Evolutionary conservation across 2,329 filamentous ascomycete genomes (phyloP).

Genomic region (Didymella keratinophila): DNA sequence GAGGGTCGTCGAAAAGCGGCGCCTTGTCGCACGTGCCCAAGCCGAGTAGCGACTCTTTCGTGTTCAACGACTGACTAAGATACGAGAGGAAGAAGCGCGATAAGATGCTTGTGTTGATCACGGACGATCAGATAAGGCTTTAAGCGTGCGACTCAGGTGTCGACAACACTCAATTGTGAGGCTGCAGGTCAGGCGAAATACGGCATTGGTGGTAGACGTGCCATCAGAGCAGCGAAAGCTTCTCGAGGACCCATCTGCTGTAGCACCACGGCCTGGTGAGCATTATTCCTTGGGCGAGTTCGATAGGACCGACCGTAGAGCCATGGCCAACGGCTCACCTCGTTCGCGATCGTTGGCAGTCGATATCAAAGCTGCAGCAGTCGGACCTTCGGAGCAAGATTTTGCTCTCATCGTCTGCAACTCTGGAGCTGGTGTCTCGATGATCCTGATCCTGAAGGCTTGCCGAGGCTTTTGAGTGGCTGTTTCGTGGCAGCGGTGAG

Average conservation of each 20-base stretch:
- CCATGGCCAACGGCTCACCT: not conserved
- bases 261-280: not conserved
- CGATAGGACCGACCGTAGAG: not conserved
- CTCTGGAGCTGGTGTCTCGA: not conserved
- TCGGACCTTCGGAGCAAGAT: not conserved
- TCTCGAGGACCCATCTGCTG: not conserved
- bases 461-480: slow-evolving; percentile 1
- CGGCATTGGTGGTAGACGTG: not conserved
- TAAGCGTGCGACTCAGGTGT: not conserved
- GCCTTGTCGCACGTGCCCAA: slow-evolving; percentile 1
- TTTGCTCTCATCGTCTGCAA: not conserved
- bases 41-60: slow-evolving; percentile 8
- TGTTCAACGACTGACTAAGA: slow-evolving; percentile 2
- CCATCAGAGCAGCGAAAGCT: not conserved
- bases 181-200: not conserved
- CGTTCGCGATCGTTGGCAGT: too few species aligned
- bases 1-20: slow-evolving; percentile 5
- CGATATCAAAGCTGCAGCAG: not conserved
- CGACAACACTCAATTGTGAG: not conserved
- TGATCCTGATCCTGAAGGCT: not conserved
- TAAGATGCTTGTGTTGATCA: slow-evolving; percentile 12
- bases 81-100: slow-evolving; percentile 3
- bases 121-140: not conserved
- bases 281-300: not conserved
- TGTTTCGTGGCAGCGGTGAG: slow-evolving; percentile 13